Base-by-base conservation (phyloP, 2,329 filamentous ascomycete genomes). In the Colletotrichum simmondsii region DNA sequence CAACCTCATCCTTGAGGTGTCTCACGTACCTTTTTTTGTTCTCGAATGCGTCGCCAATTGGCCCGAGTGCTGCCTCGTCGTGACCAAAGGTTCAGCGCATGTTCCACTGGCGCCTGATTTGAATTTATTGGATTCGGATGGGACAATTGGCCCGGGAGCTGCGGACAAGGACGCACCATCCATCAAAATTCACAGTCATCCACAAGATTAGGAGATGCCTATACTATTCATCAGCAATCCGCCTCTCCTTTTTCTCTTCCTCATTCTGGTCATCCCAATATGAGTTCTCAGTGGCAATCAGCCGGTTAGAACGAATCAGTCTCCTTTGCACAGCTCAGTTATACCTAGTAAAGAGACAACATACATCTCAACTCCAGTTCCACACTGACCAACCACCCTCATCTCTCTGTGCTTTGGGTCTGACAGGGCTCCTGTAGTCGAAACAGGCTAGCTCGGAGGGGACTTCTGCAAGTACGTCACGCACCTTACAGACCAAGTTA, bases 391-490 rank as follows among this genome's bases (percentile, higher is more conserved):
- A 62, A 49, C 30, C 68, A 59, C 58, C 59, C 60, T 53, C 26
- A 22, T 62, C 19, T 28, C 35, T 61, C 26, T 49, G 42, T 32
- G 59, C 42, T 30, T 46, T 65, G 52, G 42, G 28, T 42, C 52
- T n/a, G 30, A 19, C 65, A 64, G 54, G 53, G 59, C 59, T 56
- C 30, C 59, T 56, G 58, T 69, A 69, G 52, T 73, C 54, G 54
- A 73, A 73, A 70, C 66, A 56, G 71, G 28, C 71, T 73, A 73
- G 71, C 56, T 64, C 30, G 16, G 66, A 37, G 60, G 56, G 30
- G 49, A 54, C 8, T 30, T 57, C 32, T 70, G 46, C 56, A 5
- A 70, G 61, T 73, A 73, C 71, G 71, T 73, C 67, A 73, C 67
- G 54, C 42, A 35, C 65, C 52, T 69, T 53, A 69, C 69, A 46